phyloP scores from a whole-genome alignment of 2,329 filamentous ascomycete genomes.

The Tetracladium maxilliforme region DNA sequence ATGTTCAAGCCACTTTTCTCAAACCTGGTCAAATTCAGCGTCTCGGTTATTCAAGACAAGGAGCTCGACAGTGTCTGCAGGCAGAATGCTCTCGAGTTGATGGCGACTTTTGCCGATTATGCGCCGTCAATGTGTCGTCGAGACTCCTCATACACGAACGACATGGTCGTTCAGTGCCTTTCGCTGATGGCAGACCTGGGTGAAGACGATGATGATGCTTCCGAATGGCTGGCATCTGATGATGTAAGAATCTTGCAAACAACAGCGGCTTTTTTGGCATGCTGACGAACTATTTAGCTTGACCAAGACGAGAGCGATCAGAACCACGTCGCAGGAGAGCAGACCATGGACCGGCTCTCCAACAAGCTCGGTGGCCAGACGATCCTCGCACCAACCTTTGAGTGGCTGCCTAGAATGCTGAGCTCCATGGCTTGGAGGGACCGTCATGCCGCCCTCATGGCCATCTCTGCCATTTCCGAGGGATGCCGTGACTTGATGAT shows the following conservation, averaged over 20 bases:
- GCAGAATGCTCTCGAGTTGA: constrained; percentile 90
- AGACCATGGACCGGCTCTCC: constrained; percentile 93
- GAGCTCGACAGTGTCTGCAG: constrained; percentile 79
- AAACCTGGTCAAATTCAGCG: constrained; percentile 81
- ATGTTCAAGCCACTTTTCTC: constrained; percentile 97
- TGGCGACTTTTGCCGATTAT: constrained; percentile 96
- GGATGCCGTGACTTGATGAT: constrained; percentile 94
- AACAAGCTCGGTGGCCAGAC: constrained; percentile 93
- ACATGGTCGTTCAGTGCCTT: constrained; percentile 97
- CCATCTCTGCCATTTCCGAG: constrained; percentile 95
- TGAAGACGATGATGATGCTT: constrained; percentile 82
- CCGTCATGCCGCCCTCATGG: constrained; percentile 93
- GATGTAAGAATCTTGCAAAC: constrained; percentile 42
- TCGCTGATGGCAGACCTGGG: constrained; percentile 97
- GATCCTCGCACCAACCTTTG: constrained; percentile 87
- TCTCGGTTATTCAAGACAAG: constrained; percentile 91
- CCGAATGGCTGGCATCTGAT: constrained; percentile 85
- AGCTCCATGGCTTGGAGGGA: constrained; percentile 89
- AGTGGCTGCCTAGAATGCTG: constrained; percentile 97
- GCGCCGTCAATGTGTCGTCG: constrained; percentile 91
- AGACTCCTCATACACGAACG: constrained; percentile 76
- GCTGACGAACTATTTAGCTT: constrained; percentile 34
- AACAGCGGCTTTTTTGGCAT: not conserved
- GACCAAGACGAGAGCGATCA: constrained; percentile 92
- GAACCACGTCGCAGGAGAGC: constrained; percentile 94